Conservation (phyloP, 129 eudicot species). For the Erigeron canadensis region DNA sequence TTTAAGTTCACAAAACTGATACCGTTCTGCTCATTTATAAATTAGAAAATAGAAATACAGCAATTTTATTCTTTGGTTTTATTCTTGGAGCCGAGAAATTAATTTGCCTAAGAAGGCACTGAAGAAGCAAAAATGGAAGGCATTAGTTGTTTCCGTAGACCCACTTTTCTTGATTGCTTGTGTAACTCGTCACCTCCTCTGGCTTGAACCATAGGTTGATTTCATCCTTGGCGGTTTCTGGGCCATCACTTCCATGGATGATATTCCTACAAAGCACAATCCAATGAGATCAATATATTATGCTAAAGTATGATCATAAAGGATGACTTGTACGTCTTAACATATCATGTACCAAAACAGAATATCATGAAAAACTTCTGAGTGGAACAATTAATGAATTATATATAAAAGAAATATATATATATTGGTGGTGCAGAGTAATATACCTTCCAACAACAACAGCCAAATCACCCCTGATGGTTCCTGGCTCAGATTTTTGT, state of each 20-base stretch:
- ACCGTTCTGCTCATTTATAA: slow-evolving; percentile 22
- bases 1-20: slow-evolving; percentile 27
- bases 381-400: neutral
- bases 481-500: slow-evolving; percentile 97
- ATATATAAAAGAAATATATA: neutral
- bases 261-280: slow-evolving; percentile 59
- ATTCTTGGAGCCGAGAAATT: slow-evolving; percentile 27
- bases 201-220: slow-evolving; percentile 93
- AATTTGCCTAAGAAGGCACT: slow-evolving; percentile 13
- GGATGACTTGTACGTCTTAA: neutral
- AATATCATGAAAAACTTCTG: neutral
- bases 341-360: neutral
- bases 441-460: slow-evolving; percentile 99
- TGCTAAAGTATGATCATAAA: neutral
- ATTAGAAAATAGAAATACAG: slow-evolving; percentile 1
- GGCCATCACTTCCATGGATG: slow-evolving; percentile 98
- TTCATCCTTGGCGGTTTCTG: slow-evolving; percentile 98
- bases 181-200: slow-evolving; percentile 79
- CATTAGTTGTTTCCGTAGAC: slow-evolving; percentile 71
- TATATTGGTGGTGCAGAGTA: neutral
- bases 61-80: slow-evolving; percentile 37
- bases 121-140: slow-evolving; percentile 17
- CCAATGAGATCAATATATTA: neutral
- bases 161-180: slow-evolving; percentile 92
- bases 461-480: slow-evolving; percentile 98